Base-by-base conservation (phyloP, 495 filamentous ascomycete species). In the Penicilliopsis zonata region DNA sequence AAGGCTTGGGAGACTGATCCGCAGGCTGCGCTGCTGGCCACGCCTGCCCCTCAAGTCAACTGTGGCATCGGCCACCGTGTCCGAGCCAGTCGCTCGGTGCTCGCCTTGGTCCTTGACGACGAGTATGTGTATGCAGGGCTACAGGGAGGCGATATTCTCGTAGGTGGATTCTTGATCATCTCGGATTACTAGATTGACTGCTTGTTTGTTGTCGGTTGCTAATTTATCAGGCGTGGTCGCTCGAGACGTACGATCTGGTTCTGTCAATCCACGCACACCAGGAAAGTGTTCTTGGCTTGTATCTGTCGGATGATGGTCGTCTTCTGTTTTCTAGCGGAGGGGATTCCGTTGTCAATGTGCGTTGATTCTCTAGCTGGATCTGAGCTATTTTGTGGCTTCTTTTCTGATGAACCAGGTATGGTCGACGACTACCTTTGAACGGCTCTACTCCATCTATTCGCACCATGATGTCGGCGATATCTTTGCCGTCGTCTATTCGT, bases 391-490 rank as follows among this genome's bases (percentile, higher is more conserved):
- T 8, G 10, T 13, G 14, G 16, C 8, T 18, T n/a, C 19, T 24
- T 25, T 42, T 32, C 44, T 49, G 10, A 41, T 27, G 12, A 18
- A 17, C 43, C 33, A 80, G 74, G 74, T 80, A n/a, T 81, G 78
- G 77, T 61, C 60, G 35, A 69, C 72, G 3, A 46, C 55, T 12
- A 71, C 65, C n/a, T 76, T 80, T 42, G 57, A 63, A 22, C 66
- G 71, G n/a, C 59, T 88, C 0, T 94, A 86, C 58, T 82, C 86
- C 19, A 84, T 98, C 37, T 92, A 94, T 56, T 90, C 85, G 18
- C 81, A 78, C 21, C 87, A 87, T 54, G 92, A 96, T 47, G 86
- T 95, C 18, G 90, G 90, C 29, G 90, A 98, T 53, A 76, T 98
- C 15, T 98, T 96, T 48, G 88, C 84, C 37, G 74, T 94, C 29